phyloP scores from a whole-genome alignment of 805 yeast species.

The Suhomyces sp. region DNA sequence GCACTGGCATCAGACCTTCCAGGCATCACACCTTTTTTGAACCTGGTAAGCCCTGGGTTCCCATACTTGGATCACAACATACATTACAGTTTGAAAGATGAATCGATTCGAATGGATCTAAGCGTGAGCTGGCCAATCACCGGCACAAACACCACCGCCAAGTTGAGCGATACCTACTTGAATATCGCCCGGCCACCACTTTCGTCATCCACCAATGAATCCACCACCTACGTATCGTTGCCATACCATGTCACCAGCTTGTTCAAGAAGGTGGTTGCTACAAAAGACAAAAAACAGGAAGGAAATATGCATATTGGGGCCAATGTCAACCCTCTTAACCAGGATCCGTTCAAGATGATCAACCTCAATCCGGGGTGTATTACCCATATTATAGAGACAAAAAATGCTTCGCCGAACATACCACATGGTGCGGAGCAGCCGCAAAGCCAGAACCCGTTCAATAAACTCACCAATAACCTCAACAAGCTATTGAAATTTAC shows the following conservation, averaged over 20 bases:
- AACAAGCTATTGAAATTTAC: conserved; percentile 22
- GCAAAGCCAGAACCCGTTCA: conserved; percentile 18
- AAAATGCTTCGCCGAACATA: neutral
- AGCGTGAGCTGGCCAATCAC: conserved; percentile 9
- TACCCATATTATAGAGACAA: conserved; percentile 12
- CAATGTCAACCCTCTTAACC: conserved; percentile 47
- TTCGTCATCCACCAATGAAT: conserved; percentile 31
- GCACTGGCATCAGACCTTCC: conserved; percentile 18
- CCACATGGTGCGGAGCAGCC: neutral
- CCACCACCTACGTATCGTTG: conserved; percentile 51
- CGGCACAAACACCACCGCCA: conserved; percentile 2
- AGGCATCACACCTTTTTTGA: conserved; percentile 26
- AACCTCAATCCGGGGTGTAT: conserved; percentile 57
- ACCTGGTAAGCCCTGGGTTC: conserved; percentile 38
- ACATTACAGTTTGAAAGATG: conserved; percentile 24
- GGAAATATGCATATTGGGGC: conserved; percentile 52
- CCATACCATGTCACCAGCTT: conserved; percentile 48
- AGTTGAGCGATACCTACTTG: conserved; percentile 25
- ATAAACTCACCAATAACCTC: conserved; percentile 32
- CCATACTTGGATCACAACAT: conserved; percentile 30
- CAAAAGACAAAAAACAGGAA: conserved; percentile 35
- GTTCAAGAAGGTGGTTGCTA: conserved; percentile 32
- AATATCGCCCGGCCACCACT: conserved; percentile 39
- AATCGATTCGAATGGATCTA: conserved; percentile 4
- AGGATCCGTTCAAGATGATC: conserved; percentile 52